Evolutionary conservation across 208 protist species (phyloP).

Genomic region (Trypanosoma grayi): DNA sequence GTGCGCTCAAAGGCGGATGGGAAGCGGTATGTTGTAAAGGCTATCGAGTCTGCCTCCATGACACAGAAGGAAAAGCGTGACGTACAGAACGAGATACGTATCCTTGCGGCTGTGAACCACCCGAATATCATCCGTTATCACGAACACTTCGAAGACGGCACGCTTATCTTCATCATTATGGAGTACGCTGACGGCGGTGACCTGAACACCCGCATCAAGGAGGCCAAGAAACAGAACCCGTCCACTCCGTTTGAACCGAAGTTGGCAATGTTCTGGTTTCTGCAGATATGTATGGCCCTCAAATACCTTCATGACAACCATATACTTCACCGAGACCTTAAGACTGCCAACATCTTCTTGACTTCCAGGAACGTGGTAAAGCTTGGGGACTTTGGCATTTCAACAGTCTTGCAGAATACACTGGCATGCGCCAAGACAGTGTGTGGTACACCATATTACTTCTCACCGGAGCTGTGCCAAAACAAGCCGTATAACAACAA

Average conservation of each 20-base stretch:
- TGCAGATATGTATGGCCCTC: slow-evolving; percentile 89
- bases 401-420: slow-evolving; percentile 91
- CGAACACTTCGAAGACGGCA: slow-evolving; percentile 86
- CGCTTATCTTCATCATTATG: slow-evolving; percentile 92
- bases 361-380: slow-evolving; percentile 87
- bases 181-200: slow-evolving; percentile 92
- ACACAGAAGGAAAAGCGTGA: slow-evolving; percentile 88
- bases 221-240: slow-evolving; percentile 76
- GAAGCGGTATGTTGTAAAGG: slow-evolving; percentile 92
- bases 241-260: slow-evolving; percentile 79
- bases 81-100: slow-evolving; percentile 92
- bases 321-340: slow-evolving; percentile 90
- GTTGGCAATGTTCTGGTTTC: slow-evolving; percentile 90
- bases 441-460: slow-evolving; percentile 96
- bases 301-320: slow-evolving; percentile 93
- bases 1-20: slow-evolving; percentile 86
- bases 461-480: slow-evolving; percentile 95
- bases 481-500: slow-evolving; percentile 95
- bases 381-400: slow-evolving; percentile 92
- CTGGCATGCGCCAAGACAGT: slow-evolving; percentile 92
- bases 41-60: slow-evolving; percentile 87
- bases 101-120: slow-evolving; percentile 87
- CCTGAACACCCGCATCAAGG: slow-evolving; percentile 85
- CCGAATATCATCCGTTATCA: slow-evolving; percentile 93
- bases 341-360: slow-evolving; percentile 90